These are phyloP conservation scores for Agrostemma githago DNA, from an alignment of 148 eudicot genomes.

Conservation along the genomic window DNA sequence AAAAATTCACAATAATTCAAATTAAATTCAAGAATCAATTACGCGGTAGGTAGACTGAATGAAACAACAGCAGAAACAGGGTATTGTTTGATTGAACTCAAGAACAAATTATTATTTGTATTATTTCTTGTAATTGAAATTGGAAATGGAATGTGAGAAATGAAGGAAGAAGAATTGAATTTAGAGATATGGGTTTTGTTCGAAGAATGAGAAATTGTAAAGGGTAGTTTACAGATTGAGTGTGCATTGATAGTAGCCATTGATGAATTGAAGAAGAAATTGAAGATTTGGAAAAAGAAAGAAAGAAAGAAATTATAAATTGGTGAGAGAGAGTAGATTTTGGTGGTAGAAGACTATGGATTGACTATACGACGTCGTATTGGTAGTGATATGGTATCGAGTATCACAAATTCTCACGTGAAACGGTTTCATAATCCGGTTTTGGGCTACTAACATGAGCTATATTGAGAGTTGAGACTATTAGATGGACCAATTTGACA, in stretches of 20 bases:
- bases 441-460: too few species aligned
- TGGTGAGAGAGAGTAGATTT: not conserved
- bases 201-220: constrained; percentile 7
- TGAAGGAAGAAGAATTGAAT: not conserved
- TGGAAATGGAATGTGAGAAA: constrained; percentile 34
- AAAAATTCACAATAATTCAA: not conserved
- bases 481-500: too few species aligned
- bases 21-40: constrained; percentile 14
- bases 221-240: constrained; percentile 30
- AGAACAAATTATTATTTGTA: constrained; percentile 15
- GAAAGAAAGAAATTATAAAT: too few species aligned
- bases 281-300: too few species aligned
- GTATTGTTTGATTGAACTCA: constrained; percentile 23
- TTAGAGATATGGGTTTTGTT: constrained; percentile 13
- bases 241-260: constrained; percentile 43
- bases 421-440: too few species aligned
- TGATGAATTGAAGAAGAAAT: constrained; percentile 13
- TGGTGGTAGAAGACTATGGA: not conserved
- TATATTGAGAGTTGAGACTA: too few species aligned
- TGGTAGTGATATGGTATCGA: too few species aligned
- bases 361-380: too few species aligned
- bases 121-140: constrained; percentile 24
- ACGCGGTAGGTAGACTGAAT: constrained; percentile 60
- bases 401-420: too few species aligned
- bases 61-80: constrained; percentile 34